A percentile compares a stretch with the other conserved stretches of the same genome.
These are phyloP conservation scores for Penicillium sp. DNA, from an alignment of 2,329 filamentous ascomycete genomes.

Conservation along the genomic window DNA sequence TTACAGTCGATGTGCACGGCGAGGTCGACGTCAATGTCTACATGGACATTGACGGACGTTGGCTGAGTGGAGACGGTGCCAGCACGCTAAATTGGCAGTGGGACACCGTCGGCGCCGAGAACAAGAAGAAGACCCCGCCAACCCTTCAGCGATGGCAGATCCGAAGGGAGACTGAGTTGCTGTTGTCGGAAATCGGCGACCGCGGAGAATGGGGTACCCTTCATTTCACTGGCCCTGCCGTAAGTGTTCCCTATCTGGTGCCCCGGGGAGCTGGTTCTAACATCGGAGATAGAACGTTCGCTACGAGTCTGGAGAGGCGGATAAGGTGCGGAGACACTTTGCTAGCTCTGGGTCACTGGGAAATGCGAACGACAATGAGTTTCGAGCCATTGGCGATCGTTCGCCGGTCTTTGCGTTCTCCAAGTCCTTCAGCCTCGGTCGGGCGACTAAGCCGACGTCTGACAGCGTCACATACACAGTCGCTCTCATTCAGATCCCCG, in stretches of 20 bases:
- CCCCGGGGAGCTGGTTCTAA: constrained; percentile 13
- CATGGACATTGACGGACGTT: constrained; percentile 70
- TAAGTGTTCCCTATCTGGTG: constrained; percentile 28
- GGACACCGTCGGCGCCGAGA: constrained; percentile 43
- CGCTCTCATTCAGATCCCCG: constrained; percentile 71
- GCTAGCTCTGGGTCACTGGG: constrained; percentile 63
- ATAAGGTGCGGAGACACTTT: constrained; percentile 64
- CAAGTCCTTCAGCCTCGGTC: constrained; percentile 59
- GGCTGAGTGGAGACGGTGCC: constrained; percentile 73
- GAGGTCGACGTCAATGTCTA: constrained; percentile 62
- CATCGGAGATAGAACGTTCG: constrained; percentile 49
- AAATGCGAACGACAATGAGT: constrained; percentile 65
- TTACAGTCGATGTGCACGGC: constrained; percentile 68
- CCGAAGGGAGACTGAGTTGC: constrained; percentile 53
- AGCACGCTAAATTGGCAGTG: constrained; percentile 70
- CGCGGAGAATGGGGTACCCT: constrained; percentile 81
- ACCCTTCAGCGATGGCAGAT: constrained; percentile 46
- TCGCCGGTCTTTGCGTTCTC: constrained; percentile 81
- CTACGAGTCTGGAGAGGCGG: constrained; percentile 70
- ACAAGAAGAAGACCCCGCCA: constrained; percentile 39
- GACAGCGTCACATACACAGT: constrained; percentile 70
- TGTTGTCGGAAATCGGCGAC: constrained; percentile 72
- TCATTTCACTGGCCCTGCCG: constrained; percentile 68
- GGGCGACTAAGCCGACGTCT: constrained; percentile 30
- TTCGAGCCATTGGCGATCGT: constrained; percentile 69